A percentile compares a stretch with the other conserved stretches of the same genome.
These are phyloP conservation scores for Zasmidium cellare DNA, from an alignment of 2,329 filamentous ascomycete genomes.

Conservation along the genomic window DNA sequence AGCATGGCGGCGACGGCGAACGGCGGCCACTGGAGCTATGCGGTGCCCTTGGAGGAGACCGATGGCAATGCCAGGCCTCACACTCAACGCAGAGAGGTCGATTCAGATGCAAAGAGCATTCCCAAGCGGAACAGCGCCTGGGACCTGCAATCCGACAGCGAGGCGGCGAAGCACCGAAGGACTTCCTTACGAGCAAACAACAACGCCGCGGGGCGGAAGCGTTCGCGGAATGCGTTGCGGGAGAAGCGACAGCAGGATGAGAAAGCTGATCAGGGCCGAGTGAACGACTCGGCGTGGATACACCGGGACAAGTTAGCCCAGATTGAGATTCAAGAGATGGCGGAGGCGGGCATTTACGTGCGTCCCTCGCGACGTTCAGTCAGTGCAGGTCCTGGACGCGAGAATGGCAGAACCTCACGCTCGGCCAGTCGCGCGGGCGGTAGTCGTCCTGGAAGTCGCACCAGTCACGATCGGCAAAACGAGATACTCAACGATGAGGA, in stretches of 20 bases:
- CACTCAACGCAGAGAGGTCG: background rate
- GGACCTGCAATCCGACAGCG: conserved; percentile 29
- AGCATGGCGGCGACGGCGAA: conserved; percentile 16
- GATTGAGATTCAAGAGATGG: conserved; percentile 78
- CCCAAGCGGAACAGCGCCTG: conserved; percentile 19
- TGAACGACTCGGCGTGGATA: conserved; percentile 75
- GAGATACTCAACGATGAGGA: conserved; percentile 24
- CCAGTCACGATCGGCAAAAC: conserved; percentile 24
- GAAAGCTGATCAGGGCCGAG: conserved; percentile 1
- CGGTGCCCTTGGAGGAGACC: conserved; percentile 24
- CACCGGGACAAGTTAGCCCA: conserved; percentile 79
- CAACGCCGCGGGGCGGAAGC: conserved; percentile 25
- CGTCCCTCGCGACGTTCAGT: conserved; percentile 55
- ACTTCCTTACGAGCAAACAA: conserved; percentile 25
- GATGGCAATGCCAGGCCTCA: conserved; percentile 22
- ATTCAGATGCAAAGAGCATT: conserved; percentile 11
- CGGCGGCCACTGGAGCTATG: conserved; percentile 23
- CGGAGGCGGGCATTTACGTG: conserved; percentile 70
- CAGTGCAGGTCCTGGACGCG: conserved; percentile 33
- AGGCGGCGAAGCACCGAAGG: conserved; percentile 25
- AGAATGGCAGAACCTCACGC: conserved; percentile 46
- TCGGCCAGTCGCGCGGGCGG: conserved; percentile 30
- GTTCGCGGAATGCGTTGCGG: conserved; percentile 27
- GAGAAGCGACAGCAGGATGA: conserved; percentile 19
- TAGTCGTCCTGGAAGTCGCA: conserved; percentile 16